Evolutionary conservation across 306 rosid species (phyloP).

Genomic region (Vigna unguiculata): DNA sequence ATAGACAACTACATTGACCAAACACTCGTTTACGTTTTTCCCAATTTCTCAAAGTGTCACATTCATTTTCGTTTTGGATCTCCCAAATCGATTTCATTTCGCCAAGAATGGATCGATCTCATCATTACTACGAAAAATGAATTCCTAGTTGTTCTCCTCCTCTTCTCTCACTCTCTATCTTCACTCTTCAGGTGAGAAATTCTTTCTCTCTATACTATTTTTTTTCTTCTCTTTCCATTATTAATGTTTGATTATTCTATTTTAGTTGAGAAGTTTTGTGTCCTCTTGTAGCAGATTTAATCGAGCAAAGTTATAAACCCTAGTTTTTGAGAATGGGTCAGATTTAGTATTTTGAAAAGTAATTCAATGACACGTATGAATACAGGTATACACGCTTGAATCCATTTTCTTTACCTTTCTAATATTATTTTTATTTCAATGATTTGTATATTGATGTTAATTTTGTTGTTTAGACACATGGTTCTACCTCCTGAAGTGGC

Average conservation of each 20-base stretch:
- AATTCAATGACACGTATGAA: constrained; percentile 85
- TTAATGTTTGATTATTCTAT: not conserved
- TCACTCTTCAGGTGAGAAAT: constrained; percentile 32
- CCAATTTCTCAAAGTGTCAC: too few relatives aligned
- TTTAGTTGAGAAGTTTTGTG: not conserved
- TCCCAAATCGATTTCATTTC: too few relatives aligned
- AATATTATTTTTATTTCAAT: not conserved
- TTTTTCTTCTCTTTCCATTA: not conserved
- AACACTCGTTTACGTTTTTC: too few relatives aligned
- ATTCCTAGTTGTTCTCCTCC: not conserved
- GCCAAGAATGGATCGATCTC: too few relatives aligned
- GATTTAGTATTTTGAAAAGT: constrained; percentile 98
- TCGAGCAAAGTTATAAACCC: constrained; percentile 38
- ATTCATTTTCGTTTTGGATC: too few relatives aligned
- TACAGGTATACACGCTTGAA: constrained; percentile 56
- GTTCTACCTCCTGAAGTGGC: constrained; percentile 95
- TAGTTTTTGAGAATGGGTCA: constrained; percentile 70
- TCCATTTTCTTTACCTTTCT: not conserved
- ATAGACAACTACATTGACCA: too few relatives aligned
- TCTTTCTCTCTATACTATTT: not conserved
- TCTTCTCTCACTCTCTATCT: not conserved
- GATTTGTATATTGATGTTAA: too few relatives aligned
- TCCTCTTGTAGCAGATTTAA: constrained; percentile 38
- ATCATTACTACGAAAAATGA: too few relatives aligned
- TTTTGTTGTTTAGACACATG: constrained; percentile 68